Conservation (phyloP, 2,329 filamentous ascomycete genomes). For the Epichloe elymi region DNA sequence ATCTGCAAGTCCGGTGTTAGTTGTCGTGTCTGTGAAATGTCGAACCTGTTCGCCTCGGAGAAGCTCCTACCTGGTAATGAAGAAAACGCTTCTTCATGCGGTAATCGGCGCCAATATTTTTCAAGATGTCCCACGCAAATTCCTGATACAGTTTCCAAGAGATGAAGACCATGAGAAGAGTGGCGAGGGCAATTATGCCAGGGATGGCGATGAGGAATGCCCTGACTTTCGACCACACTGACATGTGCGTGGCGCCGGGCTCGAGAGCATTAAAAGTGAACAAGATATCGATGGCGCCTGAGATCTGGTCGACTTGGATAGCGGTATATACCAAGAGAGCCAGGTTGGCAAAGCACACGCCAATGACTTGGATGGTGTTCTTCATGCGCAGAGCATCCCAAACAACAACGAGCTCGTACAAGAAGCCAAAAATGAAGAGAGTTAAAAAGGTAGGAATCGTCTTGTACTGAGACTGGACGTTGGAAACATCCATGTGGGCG, state of each 20-base stretch:
- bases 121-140: conserved; percentile 98
- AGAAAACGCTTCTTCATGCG: conserved; percentile 94
- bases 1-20: conserved; percentile 43
- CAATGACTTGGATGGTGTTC: conserved; percentile 98
- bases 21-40: too few relatives aligned
- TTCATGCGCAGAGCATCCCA: conserved; percentile 90
- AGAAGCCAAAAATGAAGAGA: conserved; percentile 91
- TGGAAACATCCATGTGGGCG: conserved; percentile 23
- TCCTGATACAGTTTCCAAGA: conserved; percentile 97
- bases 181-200: conserved; percentile 64
- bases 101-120: conserved; percentile 95
- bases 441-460: conserved; percentile 92
- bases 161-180: conserved; percentile 58
- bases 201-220: conserved; percentile 79
- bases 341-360: conserved; percentile 82
- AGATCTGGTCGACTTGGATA: conserved; percentile 85
- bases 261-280: conserved; percentile 30
- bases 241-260: conserved; percentile 12
- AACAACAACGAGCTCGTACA: conserved; percentile 80
- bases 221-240: conserved; percentile 56
- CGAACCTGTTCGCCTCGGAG: conserved; percentile 10
- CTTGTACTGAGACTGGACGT: conserved; percentile 39
- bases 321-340: conserved; percentile 86
- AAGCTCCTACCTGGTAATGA: conserved; percentile 66
- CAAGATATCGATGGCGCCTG: conserved; percentile 53